Evolutionary conservation across 306 rosid genomes (phyloP), one percentile per base, ranked within the genome.

Genomic region (Lotus japonicus): DNA sequence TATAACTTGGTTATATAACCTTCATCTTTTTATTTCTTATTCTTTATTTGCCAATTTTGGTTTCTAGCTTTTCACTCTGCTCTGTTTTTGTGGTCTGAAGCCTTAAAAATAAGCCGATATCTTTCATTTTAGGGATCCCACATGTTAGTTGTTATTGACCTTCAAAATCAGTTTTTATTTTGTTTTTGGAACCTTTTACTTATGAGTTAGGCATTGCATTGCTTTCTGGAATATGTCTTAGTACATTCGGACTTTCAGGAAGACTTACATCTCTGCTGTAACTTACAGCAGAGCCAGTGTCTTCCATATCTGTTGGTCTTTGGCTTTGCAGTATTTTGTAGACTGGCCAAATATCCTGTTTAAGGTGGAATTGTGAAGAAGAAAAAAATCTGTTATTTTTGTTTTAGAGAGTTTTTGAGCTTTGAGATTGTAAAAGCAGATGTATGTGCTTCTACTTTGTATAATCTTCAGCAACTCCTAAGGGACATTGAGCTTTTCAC

Each of bases 141-240:
- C 11, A 60, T 71, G 42, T 19, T 62, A 48, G 59, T 71, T 71
- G 42, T 19, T 62, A 48, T 59, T 71, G 45, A 48, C 51, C 18
- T 57, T n/a, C 8, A 36, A 36, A 58, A 38, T 18, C 54, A 19
- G 33, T 49, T 6, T 16, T 33, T 43, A 3, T 21, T 21, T 21
- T 21, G 26, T 21, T 49, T 49, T 52, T 1, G 2, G 49, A 50
- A 36, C 7, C 6, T n/a, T 67, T 39, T 12, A 23, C n/a, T n/a
- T n/a, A 36, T 12, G 17, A 51, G 12, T 46, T 35, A 21, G 28
- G 16, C 49, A 41, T 36, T n/a, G n/a, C n/a, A 19, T 13, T 42
- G 51, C 72, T 12, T 51, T 5, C 12, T 5, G 50, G 28, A 36
- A 8, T 58, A 31, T 58, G 12, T 5, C 7, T 9, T 12, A 54